Conservation (phyloP, 139 green algal genomes). For the Eudorina sp. region DNA sequence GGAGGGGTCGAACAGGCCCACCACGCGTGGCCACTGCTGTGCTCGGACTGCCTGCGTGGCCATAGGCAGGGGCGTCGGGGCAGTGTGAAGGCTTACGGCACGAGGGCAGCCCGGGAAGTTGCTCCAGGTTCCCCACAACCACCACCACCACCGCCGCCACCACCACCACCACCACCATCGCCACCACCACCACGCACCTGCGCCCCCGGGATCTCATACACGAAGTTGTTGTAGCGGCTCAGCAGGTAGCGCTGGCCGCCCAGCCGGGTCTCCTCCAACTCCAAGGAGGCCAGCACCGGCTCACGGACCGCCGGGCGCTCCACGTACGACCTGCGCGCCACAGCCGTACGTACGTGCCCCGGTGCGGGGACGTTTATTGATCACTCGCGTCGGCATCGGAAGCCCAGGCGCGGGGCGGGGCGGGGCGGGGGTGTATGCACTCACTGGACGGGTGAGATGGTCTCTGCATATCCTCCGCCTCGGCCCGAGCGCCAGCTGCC, state of each 20-base stretch:
- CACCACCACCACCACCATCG: not conserved
- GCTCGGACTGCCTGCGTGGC: no score
- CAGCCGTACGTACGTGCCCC: no score
- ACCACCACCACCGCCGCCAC: not conserved
- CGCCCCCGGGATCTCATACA: constrained; percentile 45
- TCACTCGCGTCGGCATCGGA: no score
- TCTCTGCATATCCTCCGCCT: not conserved
- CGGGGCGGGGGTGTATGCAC: not conserved
- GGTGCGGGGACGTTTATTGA: no score
- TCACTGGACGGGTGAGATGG: not conserved
- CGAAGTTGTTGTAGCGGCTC: constrained; percentile 32
- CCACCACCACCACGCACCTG: not conserved
- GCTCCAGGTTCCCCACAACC: not conserved
- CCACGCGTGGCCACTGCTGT: not conserved
- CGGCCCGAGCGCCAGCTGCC: constrained; percentile 19
- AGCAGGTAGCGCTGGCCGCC: constrained; percentile 52
- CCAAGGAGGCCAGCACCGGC: constrained; percentile 22
- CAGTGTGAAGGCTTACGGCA: no score
- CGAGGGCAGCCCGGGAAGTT: no score
- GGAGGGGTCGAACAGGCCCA: constrained; percentile 11
- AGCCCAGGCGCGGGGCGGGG: no score
- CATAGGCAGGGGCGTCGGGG: no score
- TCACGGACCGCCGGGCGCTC: not conserved
- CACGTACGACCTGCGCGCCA: not conserved
- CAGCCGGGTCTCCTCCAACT: constrained; percentile 32